Percentiles rank a stretch among this genome's conserved stretches.
These are phyloP conservation scores for Eruca vesicaria DNA, from an alignment of 441 rosid genomes.

Conservation along the genomic window DNA sequence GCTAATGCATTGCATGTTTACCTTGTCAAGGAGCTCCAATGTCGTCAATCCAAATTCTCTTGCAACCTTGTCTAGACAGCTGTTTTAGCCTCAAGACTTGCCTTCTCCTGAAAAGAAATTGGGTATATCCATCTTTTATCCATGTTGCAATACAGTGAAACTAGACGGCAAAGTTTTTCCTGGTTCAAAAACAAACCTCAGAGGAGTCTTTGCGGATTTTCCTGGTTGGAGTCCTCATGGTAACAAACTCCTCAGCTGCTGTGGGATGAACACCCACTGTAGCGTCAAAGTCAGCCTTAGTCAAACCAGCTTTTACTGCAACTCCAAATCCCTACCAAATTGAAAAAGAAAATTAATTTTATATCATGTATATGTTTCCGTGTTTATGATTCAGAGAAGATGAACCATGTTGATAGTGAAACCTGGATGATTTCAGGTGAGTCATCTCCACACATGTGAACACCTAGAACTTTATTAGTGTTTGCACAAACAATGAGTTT, in stretches of 20 bases:
- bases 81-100: conserved; percentile 54
- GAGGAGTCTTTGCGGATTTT: conserved; percentile 54
- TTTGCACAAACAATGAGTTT: conserved; percentile 79
- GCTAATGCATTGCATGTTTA: conserved; percentile 18
- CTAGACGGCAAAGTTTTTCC: not conserved
- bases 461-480: conserved; percentile 67
- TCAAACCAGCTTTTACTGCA: conserved; percentile 88
- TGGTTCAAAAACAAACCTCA: conserved; percentile 23
- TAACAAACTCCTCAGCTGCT: conserved; percentile 85
- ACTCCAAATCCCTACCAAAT: conserved; percentile 78
- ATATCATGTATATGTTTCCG: not conserved
- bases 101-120: conserved; percentile 49
- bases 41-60: conserved; percentile 14
- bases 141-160: not conserved
- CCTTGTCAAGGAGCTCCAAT: conserved; percentile 33
- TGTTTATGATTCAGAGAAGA: not conserved
- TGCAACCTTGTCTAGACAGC: conserved; percentile 38
- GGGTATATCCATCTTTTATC: not conserved
- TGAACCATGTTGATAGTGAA: not conserved
- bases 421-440: conserved; percentile 88
- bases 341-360: not conserved
- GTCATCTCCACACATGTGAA: conserved; percentile 94
- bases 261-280: conserved; percentile 92
- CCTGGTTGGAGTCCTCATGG: conserved; percentile 81
- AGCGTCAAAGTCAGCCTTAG: conserved; percentile 81